phyloP scores from a whole-genome alignment of 2,329 filamentous ascomycete species.

The Tolypocladium ophioglossoides region DNA sequence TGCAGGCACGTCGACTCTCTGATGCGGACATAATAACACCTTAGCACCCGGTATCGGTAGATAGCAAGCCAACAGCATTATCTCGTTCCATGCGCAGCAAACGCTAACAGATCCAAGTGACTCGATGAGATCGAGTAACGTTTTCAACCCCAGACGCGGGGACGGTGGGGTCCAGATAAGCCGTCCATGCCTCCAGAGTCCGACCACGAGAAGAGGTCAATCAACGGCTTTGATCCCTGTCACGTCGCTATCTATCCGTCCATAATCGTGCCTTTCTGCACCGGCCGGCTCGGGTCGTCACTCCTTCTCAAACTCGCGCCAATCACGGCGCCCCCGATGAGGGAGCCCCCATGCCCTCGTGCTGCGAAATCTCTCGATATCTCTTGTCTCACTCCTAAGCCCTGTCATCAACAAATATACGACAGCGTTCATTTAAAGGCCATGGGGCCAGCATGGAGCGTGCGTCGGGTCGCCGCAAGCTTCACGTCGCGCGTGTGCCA shows the following conservation, averaged over 20 bases:
- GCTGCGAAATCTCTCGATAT: neutral
- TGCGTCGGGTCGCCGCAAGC: neutral
- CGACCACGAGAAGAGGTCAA: neutral
- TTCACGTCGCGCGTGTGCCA: too few species aligned
- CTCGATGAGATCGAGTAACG: constrained; percentile 36
- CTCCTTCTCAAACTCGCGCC: neutral
- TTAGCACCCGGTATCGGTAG: too few species aligned
- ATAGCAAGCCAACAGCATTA: too few species aligned
- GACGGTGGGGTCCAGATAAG: neutral
- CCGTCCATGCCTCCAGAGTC: neutral
- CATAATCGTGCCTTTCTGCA: too few species aligned
- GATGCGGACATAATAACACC: too few species aligned
- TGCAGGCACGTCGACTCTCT: too few species aligned
- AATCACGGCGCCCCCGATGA: neutral
- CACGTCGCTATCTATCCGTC: neutral
- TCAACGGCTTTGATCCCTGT: neutral
- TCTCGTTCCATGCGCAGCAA: too few species aligned
- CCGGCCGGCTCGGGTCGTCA: neutral
- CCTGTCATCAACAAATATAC: neutral
- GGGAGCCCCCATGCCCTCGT: too few species aligned
- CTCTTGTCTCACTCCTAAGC: neutral
- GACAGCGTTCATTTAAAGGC: neutral
- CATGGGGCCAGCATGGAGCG: neutral
- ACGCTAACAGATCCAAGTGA: constrained; percentile 14
- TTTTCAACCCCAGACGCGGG: neutral